Conservation (phyloP, 345 rosid species). For the Heritiera fomes region DNA sequence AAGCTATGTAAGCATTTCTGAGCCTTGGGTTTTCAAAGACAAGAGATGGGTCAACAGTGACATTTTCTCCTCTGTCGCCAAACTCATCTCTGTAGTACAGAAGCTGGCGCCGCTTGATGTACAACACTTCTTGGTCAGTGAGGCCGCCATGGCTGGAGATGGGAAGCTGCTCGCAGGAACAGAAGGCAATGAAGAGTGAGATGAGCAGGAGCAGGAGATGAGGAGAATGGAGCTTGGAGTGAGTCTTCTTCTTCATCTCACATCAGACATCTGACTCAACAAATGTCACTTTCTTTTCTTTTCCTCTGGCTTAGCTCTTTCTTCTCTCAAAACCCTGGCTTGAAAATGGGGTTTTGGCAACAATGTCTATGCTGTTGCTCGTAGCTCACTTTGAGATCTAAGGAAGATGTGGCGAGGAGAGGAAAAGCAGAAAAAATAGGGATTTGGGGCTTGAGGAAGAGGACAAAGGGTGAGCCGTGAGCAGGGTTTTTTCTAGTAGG, state of each 20-base stretch:
- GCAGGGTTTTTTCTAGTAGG: conserved; percentile 37
- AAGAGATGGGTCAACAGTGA: conserved; percentile 69
- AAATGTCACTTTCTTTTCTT: conserved; percentile 30
- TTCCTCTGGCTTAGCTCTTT: neutral
- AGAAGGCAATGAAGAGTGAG: conserved; percentile 25
- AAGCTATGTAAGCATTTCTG: conserved; percentile 69
- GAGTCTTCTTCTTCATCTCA: conserved; percentile 76
- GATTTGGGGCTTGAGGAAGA: conserved; percentile 31
- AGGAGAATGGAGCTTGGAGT: conserved; percentile 5
- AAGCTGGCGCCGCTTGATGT: conserved; percentile 79
- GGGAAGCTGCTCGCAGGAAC: conserved; percentile 31
- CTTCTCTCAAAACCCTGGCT: neutral
- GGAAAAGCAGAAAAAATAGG: conserved; percentile 12
- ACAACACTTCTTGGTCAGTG: conserved; percentile 55
- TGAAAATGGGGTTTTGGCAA: conserved; percentile 16
- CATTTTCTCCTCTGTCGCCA: conserved; percentile 82
- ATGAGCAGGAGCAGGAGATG: conserved; percentile 25
- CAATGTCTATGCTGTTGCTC: neutral
- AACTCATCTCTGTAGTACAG: conserved; percentile 85
- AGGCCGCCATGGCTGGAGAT: conserved; percentile 54
- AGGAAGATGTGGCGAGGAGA: conserved; percentile 7
- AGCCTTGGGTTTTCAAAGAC: conserved; percentile 60
- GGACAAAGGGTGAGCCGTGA: conserved; percentile 22
- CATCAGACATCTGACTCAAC: conserved; percentile 56
- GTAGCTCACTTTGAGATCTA: conserved; percentile 22